Evolutionary conservation across 805 yeast genomes (phyloP), one percentile per base, ranked within the genome.

Genomic region (Metschnikowia borealis): DNA sequence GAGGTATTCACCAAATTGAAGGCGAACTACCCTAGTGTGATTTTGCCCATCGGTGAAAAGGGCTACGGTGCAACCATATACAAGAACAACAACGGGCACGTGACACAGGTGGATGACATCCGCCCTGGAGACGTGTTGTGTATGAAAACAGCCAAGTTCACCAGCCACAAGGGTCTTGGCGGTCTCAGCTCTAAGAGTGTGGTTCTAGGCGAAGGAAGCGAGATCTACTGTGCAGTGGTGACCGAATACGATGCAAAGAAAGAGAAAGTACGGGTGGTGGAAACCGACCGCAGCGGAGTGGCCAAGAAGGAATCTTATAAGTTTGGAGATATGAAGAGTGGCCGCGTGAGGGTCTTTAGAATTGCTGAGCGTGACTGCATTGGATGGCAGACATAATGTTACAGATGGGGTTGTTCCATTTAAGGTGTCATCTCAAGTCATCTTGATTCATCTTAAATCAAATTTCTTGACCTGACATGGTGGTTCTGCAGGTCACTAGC

Each of bases 101-200:
- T 82, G 6, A 68, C 75, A 14, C 82, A 79, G 56, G 60, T 69
- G 31, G 89, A 82, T 48, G 86, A 82, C 38, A 79, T 90, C 48
- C 75, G 79, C 44, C 84, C 95, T 0, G 99, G 99, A 52, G 98
- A 94, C 65, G 75, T 92, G 8, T 67, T 89, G 38, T 87, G 89
- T 46, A 79, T 89, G 54, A 80, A 84, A 59, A 82, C 82, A 49
- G 96, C 89, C 6, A 78, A 78, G 53, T 91, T 92, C 68, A 81
- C 79, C 54, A 80, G 83, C 6, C 88, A 84, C 57, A 85, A 85
- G 68, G 79, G 83, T 20, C 54, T 71, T 21, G 51, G 49, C 0
- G 58, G 59, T 35, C 48, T 58, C 8, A 57, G 60, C 1, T 54
- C 60, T 46, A 71, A 70, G 56, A 59, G 75, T 2, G 64, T 76